phyloP scores from a whole-genome alignment of 139 green algal species.

The Bryopsis sp. region DNA sequence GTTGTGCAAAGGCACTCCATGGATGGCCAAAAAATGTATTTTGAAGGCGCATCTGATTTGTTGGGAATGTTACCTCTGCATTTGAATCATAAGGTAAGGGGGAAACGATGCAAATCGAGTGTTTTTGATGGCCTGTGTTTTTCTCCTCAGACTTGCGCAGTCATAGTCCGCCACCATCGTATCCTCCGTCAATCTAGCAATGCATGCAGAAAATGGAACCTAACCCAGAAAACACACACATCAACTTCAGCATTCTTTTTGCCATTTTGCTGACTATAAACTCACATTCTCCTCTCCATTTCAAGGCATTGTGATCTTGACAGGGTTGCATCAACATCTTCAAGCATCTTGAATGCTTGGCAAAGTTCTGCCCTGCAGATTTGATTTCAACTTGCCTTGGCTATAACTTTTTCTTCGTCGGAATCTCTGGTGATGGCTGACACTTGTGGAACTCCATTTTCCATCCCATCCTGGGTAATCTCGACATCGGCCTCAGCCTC shows the following conservation, averaged over 20 bases:
- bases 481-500: slow-evolving; percentile 46
- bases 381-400: slow-evolving; percentile 3
- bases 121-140: slow-evolving; percentile 35
- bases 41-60: no score
- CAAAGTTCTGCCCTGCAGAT: no score
- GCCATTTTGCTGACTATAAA: no score
- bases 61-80: slow-evolving; percentile 53
- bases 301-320: no score
- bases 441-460: slow-evolving; percentile 9
- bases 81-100: slow-evolving; percentile 74
- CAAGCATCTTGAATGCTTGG: no score
- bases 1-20: no score
- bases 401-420: slow-evolving; percentile 10
- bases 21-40: no score
- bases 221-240: slow-evolving; percentile 28
- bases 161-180: slow-evolving; percentile 73
- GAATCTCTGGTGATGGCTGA: slow-evolving; percentile 4
- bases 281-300: no score
- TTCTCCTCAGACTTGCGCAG: slow-evolving; percentile 49
- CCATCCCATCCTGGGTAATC: slow-evolving; percentile 13
- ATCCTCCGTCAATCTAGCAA: slow-evolving; percentile 50
- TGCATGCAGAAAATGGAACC: slow-evolving; percentile 80
- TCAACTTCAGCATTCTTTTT: no score
- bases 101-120: slow-evolving; percentile 79
- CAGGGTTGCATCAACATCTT: no score